Evolutionary conservation across 306 rosid species (phyloP).

Genomic region (Carpinus fangiana): DNA sequence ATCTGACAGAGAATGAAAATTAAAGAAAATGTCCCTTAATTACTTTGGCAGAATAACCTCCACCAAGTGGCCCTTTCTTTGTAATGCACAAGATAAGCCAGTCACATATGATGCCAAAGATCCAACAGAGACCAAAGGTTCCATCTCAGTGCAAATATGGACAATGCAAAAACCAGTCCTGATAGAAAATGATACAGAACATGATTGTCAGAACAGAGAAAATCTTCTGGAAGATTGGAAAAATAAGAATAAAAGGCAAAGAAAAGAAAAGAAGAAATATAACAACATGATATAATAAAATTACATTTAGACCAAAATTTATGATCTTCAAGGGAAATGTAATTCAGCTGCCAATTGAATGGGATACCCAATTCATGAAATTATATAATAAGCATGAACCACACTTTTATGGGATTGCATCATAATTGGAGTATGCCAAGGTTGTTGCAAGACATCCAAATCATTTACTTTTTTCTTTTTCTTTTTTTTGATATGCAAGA

Average conservation of each 20-base stretch:
- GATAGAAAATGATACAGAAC: slow-evolving; percentile 36
- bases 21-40: slow-evolving; percentile 24
- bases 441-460: background rate
- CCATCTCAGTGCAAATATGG: slow-evolving; percentile 93
- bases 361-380: background rate
- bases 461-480: background rate
- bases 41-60: slow-evolving; percentile 96
- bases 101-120: slow-evolving; percentile 80
- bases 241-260: background rate
- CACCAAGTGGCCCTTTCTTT: slow-evolving; percentile 83
- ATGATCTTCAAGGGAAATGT: background rate
- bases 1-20: slow-evolving; percentile 25
- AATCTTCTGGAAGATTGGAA: background rate
- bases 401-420: background rate
- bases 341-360: slow-evolving; percentile 1
- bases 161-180: slow-evolving; percentile 77
- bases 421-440: background rate
- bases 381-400: background rate
- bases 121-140: slow-evolving; percentile 70
- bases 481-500: background rate
- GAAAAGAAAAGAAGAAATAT: background rate
- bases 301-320: background rate
- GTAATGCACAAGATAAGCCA: slow-evolving; percentile 81
- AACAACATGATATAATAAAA: background rate
- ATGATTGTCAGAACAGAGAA: slow-evolving; percentile 33